Evolutionary conservation across 2,329 filamentous ascomycete genomes (phyloP), one percentile per base, ranked within the genome.

Genomic region (Cladosporium halotolerans): DNA sequence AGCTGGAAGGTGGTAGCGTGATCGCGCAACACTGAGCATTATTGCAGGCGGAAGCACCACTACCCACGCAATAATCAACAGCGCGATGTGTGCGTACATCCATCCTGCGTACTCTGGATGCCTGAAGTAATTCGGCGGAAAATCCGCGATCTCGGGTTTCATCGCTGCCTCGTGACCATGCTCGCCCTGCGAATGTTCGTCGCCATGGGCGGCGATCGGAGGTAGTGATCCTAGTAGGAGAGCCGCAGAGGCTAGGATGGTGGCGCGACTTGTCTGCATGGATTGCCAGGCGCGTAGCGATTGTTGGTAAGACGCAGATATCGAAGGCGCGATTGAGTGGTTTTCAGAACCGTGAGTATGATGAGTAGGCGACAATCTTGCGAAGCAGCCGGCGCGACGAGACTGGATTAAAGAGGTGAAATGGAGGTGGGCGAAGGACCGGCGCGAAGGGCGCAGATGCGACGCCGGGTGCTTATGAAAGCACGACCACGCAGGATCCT

Each of bases 1-100:
- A 1, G 77, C 71, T 1, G 78, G 74, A 2, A 95, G 75, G 1
- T 85, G 85, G 62, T 86, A 84, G 57, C 86, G 80, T 41, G 91
- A 96, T 56, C 81, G 82, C 34, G 86, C 85, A 58, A 96, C 76
- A 52, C 89, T 95, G 58, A 97, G 77, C 83, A 96, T 89, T 45
- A 95, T 76, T 87, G 88, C 84, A 55, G 86, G 69, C 47, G 89
- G 89, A 52, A 92, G 76, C 45, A 87, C 65, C 52, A 91, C 77
- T 34, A 86, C 76, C 88, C 89, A 93, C 8, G 79, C 80, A 8
- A 87, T 53, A 2, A 83, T 72, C 83, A 90, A 89, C 43, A 88
- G 72, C 4, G 70, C 73, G 53, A 91, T 85, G 64, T 93, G 89
- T 54, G 79, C 79, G 62, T 86, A 42, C 61, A 93, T 84, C 58